Evolutionary conservation across 2,329 filamentous ascomycete species (phyloP).

Genomic region (Monascus ruber): DNA sequence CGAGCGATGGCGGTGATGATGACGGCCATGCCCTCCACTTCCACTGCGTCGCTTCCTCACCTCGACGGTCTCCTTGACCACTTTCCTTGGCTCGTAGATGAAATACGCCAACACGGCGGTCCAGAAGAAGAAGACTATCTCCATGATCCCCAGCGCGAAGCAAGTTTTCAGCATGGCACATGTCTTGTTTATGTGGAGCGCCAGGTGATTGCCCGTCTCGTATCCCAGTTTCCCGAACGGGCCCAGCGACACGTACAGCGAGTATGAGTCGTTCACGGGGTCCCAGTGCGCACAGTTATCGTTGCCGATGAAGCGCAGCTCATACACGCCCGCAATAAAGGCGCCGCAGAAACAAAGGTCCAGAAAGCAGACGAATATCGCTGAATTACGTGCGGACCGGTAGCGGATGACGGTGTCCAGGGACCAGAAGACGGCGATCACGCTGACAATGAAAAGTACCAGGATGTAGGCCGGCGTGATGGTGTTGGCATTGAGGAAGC

Average conservation of each 20-base stretch:
- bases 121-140: slow-evolving; percentile 66
- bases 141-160: slow-evolving; percentile 87
- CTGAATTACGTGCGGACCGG: slow-evolving; percentile 47
- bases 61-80: slow-evolving; percentile 29
- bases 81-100: slow-evolving; percentile 24
- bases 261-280: slow-evolving; percentile 20
- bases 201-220: slow-evolving; percentile 36
- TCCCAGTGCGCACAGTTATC: slow-evolving; percentile 57
- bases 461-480: slow-evolving; percentile 51
- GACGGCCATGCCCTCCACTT: slow-evolving; percentile 7
- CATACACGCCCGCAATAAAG: slow-evolving; percentile 51
- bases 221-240: slow-evolving; percentile 46
- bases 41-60: slow-evolving; percentile 6
- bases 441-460: slow-evolving; percentile 53
- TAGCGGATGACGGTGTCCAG: slow-evolving; percentile 51
- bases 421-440: slow-evolving; percentile 50
- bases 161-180: slow-evolving; percentile 87
- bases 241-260: slow-evolving; percentile 50
- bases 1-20: slow-evolving; percentile 6
- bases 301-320: slow-evolving; percentile 44
- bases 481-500: slow-evolving; percentile 44
- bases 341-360: slow-evolving; percentile 52
- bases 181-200: slow-evolving; percentile 55
- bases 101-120: slow-evolving; percentile 58
- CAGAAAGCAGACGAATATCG: slow-evolving; percentile 48